These are phyloP conservation scores for Phytophthora megakarya DNA, from an alignment of 352 stramenopile genomes.

Conservation along the genomic window DNA sequence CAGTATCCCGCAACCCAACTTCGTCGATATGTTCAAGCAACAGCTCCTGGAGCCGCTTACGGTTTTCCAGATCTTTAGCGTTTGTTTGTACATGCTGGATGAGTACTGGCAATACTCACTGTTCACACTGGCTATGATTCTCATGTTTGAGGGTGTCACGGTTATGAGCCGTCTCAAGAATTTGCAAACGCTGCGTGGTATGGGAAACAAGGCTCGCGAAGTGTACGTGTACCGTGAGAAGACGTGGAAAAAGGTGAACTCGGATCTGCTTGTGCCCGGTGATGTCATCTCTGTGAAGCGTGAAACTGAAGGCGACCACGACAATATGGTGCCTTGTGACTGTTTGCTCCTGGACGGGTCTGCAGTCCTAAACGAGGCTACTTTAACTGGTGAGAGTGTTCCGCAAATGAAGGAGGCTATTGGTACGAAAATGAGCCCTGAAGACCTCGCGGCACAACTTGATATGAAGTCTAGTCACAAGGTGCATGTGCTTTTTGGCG, in stretches of 20 bases:
- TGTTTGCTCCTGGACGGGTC: slow-evolving; percentile 94
- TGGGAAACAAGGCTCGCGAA: slow-evolving; percentile 88
- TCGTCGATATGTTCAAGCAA: slow-evolving; percentile 96
- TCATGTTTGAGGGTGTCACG: slow-evolving; percentile 98
- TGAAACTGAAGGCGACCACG: slow-evolving; percentile 75
- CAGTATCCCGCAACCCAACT: slow-evolving; percentile 94
- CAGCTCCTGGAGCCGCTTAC: slow-evolving; percentile 98
- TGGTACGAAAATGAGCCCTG: slow-evolving; percentile 67
- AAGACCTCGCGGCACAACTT: slow-evolving; percentile 73
- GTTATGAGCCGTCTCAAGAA: slow-evolving; percentile 96
- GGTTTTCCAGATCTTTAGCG: slow-evolving; percentile 99
- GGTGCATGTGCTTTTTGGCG: slow-evolving; percentile 93
- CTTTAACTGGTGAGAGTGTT: slow-evolving; percentile 98
- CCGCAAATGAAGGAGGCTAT: slow-evolving; percentile 98
- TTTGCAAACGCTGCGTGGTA: slow-evolving; percentile 94
- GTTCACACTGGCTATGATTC: slow-evolving; percentile 98
- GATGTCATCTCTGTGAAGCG: slow-evolving; percentile 94
- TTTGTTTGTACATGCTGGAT: slow-evolving; percentile 98
- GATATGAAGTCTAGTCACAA: slow-evolving; percentile 90
- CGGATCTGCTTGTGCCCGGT: slow-evolving; percentile 91
- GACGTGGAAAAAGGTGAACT: slow-evolving; percentile 83
- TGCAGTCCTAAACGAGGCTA: slow-evolving; percentile 98
- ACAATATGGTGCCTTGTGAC: slow-evolving; percentile 95
- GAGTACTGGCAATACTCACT: slow-evolving; percentile 99
- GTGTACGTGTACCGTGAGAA: slow-evolving; percentile 92